Base-by-base conservation (phyloP, 768 basidiomycete species). In the Lyophyllum shimeji region DNA sequence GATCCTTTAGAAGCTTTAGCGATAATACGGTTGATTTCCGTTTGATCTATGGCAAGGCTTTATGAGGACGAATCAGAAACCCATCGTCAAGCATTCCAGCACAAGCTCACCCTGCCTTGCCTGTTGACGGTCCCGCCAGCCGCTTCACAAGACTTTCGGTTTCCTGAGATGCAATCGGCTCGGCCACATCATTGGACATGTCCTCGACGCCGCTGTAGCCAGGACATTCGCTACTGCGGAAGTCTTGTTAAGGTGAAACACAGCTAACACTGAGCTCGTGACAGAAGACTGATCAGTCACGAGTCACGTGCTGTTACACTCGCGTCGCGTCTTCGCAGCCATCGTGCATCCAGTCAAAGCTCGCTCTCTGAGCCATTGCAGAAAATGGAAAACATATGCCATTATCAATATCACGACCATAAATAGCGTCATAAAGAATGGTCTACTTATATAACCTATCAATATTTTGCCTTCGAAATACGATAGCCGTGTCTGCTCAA, bases 1-100 rank as follows among this genome's bases (percentile, higher is more conserved):
- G 93, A 95, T 3, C 95, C 95, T 66, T 92, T 94, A 7, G 91
- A 94, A 17, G 85, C 93, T 50, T 96, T 91, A 1, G 91, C 90
- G 50, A 96, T 97, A 53, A 94, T 82, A 17, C 82, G 84, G 62
- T 95, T 95, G 44, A 96, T 89, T 65, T 93, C 93, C 29, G 82
- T 79, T 65, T 93, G 90, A 63, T 92, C 90, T 59, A 82, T 82
- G 7, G 87, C 80, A 56, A 92, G 80, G 51, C 89, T 87, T 59
- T 20, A 54, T 20, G n/a, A 59, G 7, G 27, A 21, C 13, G 27
- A 46, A 27, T 46, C 25, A 17, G 46, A 46, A 6, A 15, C 25
- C 9, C 6, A 29, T 4, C 13, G n/a, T 17, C 7, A 27, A 25
- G 7, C n/a, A 46, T 27, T 18, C n/a, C 15, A 46, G 34, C 1